Evolutionary conservation across 2,329 filamentous ascomycete genomes (phyloP).

Genomic region (Fusarium sp.): DNA sequence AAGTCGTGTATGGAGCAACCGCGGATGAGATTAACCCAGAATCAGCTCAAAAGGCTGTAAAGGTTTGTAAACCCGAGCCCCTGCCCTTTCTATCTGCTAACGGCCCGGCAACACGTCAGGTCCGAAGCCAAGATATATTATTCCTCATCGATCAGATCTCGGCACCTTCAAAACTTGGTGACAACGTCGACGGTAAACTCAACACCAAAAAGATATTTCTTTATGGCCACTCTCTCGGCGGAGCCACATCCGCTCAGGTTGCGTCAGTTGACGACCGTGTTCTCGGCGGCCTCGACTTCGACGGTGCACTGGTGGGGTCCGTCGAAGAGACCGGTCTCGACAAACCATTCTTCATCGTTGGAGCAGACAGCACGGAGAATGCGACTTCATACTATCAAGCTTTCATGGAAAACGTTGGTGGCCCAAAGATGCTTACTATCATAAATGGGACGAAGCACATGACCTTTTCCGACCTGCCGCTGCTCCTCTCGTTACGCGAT

Average conservation of each 20-base stretch:
- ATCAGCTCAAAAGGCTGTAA: constrained; percentile 19
- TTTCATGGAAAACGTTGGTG: constrained; percentile 20
- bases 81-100: background rate
- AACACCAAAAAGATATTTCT: constrained; percentile 41
- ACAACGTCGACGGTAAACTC: constrained; percentile 42
- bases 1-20: constrained; percentile 29
- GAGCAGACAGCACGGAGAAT: constrained; percentile 9
- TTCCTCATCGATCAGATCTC: constrained; percentile 55
- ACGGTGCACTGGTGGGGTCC: constrained; percentile 51
- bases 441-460: constrained; percentile 19
- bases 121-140: constrained; percentile 52
- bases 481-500: constrained; percentile 29
- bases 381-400: constrained; percentile 3
- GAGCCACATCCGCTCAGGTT: constrained; percentile 51
- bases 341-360: constrained; percentile 38
- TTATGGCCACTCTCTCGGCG: constrained; percentile 57
- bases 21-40: constrained; percentile 36
- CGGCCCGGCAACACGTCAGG: constrained; percentile 22
- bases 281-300: constrained; percentile 55
- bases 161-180: constrained; percentile 1
- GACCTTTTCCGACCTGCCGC: constrained; percentile 26
- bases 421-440: constrained; percentile 17
- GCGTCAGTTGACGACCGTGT: constrained; percentile 51
- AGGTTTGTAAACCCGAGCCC: background rate
- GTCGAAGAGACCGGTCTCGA: constrained; percentile 38